These are phyloP conservation scores for Hypoxylon crocopeplum DNA, from an alignment of 495 filamentous ascomycete genomes.

Conservation along the genomic window DNA sequence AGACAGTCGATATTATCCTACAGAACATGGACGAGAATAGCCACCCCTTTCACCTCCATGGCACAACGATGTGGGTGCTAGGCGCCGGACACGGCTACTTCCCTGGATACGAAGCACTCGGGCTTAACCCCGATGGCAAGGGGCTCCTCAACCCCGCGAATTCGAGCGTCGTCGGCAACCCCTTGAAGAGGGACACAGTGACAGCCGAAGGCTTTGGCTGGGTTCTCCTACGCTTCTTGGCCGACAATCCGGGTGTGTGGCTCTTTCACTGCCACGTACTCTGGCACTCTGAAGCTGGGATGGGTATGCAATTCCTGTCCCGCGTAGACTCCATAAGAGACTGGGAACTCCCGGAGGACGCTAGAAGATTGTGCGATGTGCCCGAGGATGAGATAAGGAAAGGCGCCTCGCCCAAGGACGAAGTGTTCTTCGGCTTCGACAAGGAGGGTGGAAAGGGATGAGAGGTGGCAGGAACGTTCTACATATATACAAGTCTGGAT, in stretches of 20 bases:
- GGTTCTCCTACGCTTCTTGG: constrained; percentile 50
- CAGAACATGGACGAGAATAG: constrained; percentile 68
- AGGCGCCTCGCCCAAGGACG: constrained; percentile 55
- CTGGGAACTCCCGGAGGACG: constrained; percentile 54
- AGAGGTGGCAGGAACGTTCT: neutral
- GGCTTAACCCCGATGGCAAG: constrained; percentile 30
- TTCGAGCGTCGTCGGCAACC: constrained; percentile 24
- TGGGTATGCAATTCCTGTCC: constrained; percentile 66
- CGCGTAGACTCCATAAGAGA: constrained; percentile 49
- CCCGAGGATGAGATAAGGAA: constrained; percentile 47
- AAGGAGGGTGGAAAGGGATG: neutral
- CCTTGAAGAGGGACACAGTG: constrained; percentile 49
- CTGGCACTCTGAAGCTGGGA: constrained; percentile 66
- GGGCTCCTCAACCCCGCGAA: constrained; percentile 30
- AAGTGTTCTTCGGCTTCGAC: constrained; percentile 41
- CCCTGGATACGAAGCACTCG: constrained; percentile 45
- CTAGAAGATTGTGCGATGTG: constrained; percentile 48
- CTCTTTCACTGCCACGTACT: constrained; percentile 62
- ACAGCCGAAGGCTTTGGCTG: constrained; percentile 51
- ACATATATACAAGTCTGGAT: too few species aligned
- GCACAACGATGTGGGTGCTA: constrained; percentile 65
- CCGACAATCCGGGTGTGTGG: constrained; percentile 61
- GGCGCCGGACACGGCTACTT: constrained; percentile 61
- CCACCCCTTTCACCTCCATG: constrained; percentile 73
- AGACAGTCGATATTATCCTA: constrained; percentile 68